Conservation (phyloP, 352 stramenopile species). For the Phytopythium sindhum region DNA sequence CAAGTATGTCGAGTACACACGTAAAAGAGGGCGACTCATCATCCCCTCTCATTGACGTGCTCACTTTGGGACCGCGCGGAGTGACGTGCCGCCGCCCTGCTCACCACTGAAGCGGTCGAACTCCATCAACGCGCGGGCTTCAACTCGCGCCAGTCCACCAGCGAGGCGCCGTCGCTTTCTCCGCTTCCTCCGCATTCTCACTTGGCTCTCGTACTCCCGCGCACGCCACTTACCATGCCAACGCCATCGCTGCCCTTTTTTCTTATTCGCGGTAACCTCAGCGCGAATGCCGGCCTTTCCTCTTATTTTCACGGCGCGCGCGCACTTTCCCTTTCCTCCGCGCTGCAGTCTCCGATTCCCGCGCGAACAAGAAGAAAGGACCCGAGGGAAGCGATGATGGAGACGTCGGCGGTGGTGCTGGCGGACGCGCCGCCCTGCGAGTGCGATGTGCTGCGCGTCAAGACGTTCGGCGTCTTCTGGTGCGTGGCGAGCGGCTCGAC, state of each 20-base stretch:
- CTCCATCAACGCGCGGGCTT: background rate
- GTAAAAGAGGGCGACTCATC: background rate
- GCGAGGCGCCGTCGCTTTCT: background rate
- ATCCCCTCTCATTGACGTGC: background rate
- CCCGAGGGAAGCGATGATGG: background rate
- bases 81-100: no score
- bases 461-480: slow-evolving; percentile 7
- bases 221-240: no score
- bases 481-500: background rate
- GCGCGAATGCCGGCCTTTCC: background rate
- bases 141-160: background rate
- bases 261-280: background rate
- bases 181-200: background rate
- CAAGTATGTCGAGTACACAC: background rate
- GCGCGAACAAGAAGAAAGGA: background rate
- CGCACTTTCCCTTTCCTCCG: background rate
- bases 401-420: background rate
- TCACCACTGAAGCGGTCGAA: background rate
- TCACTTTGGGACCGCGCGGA: background rate
- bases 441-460: slow-evolving; percentile 6
- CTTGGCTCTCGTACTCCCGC: background rate
- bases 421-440: slow-evolving; percentile 2
- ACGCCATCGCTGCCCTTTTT: background rate
- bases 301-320: background rate
- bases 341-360: background rate